Base-by-base conservation (phyloP, 2,329 filamentous ascomycete species). In the Blastomyces gilchristii region DNA sequence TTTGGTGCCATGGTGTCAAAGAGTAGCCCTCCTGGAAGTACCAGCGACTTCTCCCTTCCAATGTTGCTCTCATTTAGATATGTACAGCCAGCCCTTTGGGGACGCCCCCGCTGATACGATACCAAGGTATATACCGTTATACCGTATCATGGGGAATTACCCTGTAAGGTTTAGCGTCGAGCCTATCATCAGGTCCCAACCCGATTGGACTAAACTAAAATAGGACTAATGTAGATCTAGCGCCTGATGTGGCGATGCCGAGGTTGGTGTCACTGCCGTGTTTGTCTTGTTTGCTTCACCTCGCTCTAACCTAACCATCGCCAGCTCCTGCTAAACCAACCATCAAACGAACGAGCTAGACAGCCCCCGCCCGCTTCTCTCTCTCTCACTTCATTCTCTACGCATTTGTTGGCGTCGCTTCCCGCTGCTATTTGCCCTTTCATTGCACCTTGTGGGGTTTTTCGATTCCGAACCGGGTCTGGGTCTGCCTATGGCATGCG, bases 1-100 rank as follows among this genome's bases (percentile, higher is more conserved):
- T 60, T 49, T 4, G 50, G 63, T 54, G 69, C 67, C 68, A 66
- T 67, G 52, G 62, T 63, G 43, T n/a, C 37, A 62, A 31, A 31
- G 22, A 6, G 8, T 14, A 9, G 1, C 43, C 18, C 16, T 63
- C 45, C 12, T 9, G 52, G 39, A 8, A 28, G 41, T 49, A 16
- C 52, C 18, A 16, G 39, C 31, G 9, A 31, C 31, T 28, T 52
- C 39, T 62, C 37, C 43, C 50, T 28, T 22, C 41, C 37, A 37
- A n/a, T 6, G 43, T 45, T 6, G 5, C 16, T n/a, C 1, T n/a
- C 2, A 7, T 18, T 18, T 45, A 45, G 41, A 8, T 18, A 45
- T 45, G 41, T 31, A 22, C n/a, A 22, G n/a, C n/a, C n/a, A 22
- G n/a, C n/a, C n/a, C n/a, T 22, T 22, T 22, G n/a, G n/a, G n/a